phyloP scores from a whole-genome alignment of 225 moss, liverwort and hornwort species.

The Bryoerythrophyllum caledonicum region DNA sequence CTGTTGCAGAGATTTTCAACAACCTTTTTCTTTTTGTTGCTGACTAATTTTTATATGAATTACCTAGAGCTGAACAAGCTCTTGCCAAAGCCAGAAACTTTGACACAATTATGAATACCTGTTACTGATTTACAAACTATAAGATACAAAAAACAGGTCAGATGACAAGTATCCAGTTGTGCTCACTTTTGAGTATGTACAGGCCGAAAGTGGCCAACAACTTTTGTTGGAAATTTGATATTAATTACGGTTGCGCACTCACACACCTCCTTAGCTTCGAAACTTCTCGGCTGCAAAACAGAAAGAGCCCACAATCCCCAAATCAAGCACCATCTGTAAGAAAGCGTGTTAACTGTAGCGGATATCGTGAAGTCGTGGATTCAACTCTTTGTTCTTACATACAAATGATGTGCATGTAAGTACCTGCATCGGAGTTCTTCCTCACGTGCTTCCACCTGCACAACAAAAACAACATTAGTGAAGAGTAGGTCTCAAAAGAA shows the following conservation, averaged over 20 bases:
- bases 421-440: conserved; percentile 39
- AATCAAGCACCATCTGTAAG: background rate
- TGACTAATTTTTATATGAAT: background rate
- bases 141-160: conserved; percentile 1
- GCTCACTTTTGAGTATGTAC: conserved; percentile 26
- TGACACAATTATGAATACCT: conserved; percentile 11
- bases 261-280: conserved; percentile 38
- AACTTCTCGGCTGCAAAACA: conserved; percentile 30
- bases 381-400: background rate
- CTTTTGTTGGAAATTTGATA: too few species aligned
- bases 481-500: background rate
- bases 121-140: conserved; percentile 11
- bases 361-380: background rate
- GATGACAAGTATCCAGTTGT: background rate
- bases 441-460: conserved; percentile 38
- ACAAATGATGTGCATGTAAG: conserved; percentile 14
- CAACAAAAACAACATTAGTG: background rate
- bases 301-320: conserved; percentile 13
- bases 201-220: conserved; percentile 25
- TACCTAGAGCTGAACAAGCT: conserved; percentile 16
- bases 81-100: conserved; percentile 26
- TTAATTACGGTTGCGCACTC: conserved; percentile 37
- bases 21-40: background rate
- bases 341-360: background rate
- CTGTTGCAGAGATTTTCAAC: background rate